Evolutionary conservation across 441 rosid genomes (phyloP).

Genomic region (Populus tomentosa): DNA sequence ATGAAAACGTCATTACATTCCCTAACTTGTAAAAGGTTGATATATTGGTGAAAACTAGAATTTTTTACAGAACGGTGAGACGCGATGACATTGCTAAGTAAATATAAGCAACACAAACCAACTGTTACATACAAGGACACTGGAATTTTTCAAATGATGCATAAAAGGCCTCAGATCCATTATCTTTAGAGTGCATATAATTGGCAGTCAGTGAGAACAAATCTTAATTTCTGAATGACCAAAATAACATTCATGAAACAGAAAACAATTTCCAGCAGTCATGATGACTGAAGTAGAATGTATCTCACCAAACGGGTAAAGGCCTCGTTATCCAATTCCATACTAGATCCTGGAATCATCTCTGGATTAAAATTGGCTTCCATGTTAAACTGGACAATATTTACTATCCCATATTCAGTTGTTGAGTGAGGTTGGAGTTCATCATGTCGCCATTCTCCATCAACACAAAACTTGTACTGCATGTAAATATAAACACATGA

Average conservation of each 20-base stretch:
- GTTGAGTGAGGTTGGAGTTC: constrained; percentile 53
- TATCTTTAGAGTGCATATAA: too few relatives aligned
- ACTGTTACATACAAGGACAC: neutral
- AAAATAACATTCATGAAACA: neutral
- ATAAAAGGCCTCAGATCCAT: too few relatives aligned
- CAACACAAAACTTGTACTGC: constrained; percentile 76
- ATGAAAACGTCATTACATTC: neutral
- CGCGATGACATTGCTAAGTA: neutral
- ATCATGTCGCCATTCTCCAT: constrained; percentile 71
- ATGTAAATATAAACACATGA: neutral
- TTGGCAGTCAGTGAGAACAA: neutral
- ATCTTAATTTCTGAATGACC: neutral
- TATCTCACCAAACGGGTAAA: constrained; percentile 26
- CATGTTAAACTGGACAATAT: constrained; percentile 44
- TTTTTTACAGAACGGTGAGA: neutral
- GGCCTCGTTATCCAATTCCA: constrained; percentile 59
- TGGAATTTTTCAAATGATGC: too few relatives aligned
- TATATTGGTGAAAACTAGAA: neutral
- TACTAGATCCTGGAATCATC: constrained; percentile 34
- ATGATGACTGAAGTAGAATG: neutral
- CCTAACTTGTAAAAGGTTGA: neutral
- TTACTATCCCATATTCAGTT: constrained; percentile 64
- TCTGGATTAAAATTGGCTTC: constrained; percentile 44
- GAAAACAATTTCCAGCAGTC: neutral
- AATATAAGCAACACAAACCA: neutral